Base-by-base conservation (phyloP, 2,329 filamentous ascomycete species). In the Ophiocordyceps polyrhachis-furcata region DNA sequence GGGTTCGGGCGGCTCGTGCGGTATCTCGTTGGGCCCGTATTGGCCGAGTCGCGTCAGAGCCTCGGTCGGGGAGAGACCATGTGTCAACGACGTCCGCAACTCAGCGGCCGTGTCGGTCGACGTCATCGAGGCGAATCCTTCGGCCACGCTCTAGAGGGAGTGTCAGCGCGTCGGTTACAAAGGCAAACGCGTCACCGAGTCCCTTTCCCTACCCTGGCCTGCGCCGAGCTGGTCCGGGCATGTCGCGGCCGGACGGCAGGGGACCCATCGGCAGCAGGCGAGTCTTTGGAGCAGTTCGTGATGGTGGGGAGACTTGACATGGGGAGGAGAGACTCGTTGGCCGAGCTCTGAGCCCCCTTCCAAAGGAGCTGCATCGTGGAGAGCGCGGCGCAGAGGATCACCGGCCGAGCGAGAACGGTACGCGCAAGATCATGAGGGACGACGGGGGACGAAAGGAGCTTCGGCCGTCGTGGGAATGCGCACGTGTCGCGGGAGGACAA, bases 21-120 rank as follows among this genome's bases (percentile, higher is more conserved):
- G 86, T 35, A 98, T 81, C 63, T 98, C 91, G 62, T 98, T 98
- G 25, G 83, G 79, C 29, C 91, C 91, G 66, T 91, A 77, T 50
- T 82, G 76, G 56, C 81, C 74, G 49, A 94, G 71, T 56, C 89
- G 78, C 46, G 81, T 74, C 48, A 87, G 71, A 32, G 88, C 91
- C 62, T 94, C 86, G 41, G 78, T 74, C 0, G 84, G 80, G 5
- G 84, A 78, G 14, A 98, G 73, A 44, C 91, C 91, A 56, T 84
- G 74, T 14, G 72, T 77, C 23, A 94, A 67, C n/a, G 88, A 95
- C 4, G 89, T 93, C 50, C 79, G 73, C 45, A 96, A 68, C 51
- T 76, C 78, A 45, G 79, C 70, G 41, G 86, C 87, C 12, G 83
- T 81, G 62, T 94, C 83, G 56, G 80, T 71, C 19, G 81, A 73